Conservation (phyloP, 192 early-diverging fungal species). For the Entomortierella parvispora region DNA sequence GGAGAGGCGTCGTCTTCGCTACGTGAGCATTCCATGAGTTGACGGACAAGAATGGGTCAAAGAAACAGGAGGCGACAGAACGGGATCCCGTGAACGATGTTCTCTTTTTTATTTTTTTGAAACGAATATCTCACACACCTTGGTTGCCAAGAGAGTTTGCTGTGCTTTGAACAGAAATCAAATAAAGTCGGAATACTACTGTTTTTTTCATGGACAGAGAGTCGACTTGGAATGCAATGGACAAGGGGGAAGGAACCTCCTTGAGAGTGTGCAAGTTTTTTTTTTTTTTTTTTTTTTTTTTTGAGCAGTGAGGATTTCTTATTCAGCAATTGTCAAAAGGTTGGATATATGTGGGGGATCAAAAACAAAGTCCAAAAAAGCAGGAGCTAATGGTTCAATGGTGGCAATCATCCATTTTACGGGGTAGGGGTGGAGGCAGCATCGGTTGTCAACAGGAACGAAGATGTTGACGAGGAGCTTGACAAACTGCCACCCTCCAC, state of each 20-base stretch:
- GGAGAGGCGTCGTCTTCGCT: constrained; percentile 34
- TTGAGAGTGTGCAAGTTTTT: neutral
- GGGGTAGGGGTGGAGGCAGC: too few relatives aligned
- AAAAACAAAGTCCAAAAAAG: too few relatives aligned
- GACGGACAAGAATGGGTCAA: neutral
- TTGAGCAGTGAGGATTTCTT: constrained; percentile 20
- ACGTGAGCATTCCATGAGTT: constrained; percentile 45
- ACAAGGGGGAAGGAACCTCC: neutral
- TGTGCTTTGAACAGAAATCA: neutral
- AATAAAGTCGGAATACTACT: neutral
- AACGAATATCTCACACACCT: too few relatives aligned
- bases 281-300: constrained; percentile 15
- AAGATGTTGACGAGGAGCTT: too few relatives aligned
- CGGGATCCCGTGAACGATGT: neutral
- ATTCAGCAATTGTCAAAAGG: too few relatives aligned
- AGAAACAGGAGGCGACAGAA: too few relatives aligned
- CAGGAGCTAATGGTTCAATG: too few relatives aligned
- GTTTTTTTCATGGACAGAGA: neutral
- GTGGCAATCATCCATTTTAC: neutral
- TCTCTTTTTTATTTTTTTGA: constrained; percentile 2
- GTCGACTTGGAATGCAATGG: neutral
- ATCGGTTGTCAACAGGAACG: too few relatives aligned
- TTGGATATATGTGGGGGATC: too few relatives aligned
- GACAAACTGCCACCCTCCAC: neutral
- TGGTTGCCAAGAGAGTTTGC: too few relatives aligned